Base-by-base conservation (phyloP, 495 filamentous ascomycete genomes). In the Platismatia glauca region DNA sequence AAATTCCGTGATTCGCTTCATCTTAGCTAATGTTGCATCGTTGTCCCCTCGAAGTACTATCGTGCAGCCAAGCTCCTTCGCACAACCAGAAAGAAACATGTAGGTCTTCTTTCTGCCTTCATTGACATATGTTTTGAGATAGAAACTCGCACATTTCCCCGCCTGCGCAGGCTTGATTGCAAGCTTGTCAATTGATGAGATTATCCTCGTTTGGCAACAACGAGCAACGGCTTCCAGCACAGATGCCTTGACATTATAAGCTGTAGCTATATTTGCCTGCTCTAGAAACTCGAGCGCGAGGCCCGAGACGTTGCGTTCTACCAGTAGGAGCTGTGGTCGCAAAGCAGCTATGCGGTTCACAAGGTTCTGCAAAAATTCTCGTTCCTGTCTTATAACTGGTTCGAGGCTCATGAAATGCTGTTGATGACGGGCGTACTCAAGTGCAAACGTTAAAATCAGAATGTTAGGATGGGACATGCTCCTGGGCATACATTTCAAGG, bases 341-440 rank as follows among this genome's bases (percentile, higher is more conserved):
- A 97, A 78, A 15, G 88, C 89, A 63, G 86, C 82, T 59, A 99
- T 97, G n/a, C 94, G 84, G 67, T 89, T 91, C 20, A 97, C 89
- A 60, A 97, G 83, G 69, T 97, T 96, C 66, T 86, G 85, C 12
- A 99, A 78, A 70, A 93, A 99, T 69, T 99, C 95, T 61, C 89
- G 86, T 74, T 99, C 95, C 72, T 97, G 95, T 44, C 91, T 89
- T 67, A 99, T 96, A 61, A 99, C 91, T 41, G 92, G 94, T 66
- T 96, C 90, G 29, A 99, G 76, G 66, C 95, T 97, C 94, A 99
- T 97, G 73, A 97, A 97, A 66, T 97, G 93, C 64, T 90, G 86
- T 68, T 96, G 89, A 67, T 96, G 91, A 39, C 94, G 86, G 46
- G 92, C 88, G 75, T 97, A 99, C 70, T 97, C 95, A 55, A 99